Evolutionary conservation across 805 yeast genomes (phyloP).

Genomic region (Lipomyces yamadae): DNA sequence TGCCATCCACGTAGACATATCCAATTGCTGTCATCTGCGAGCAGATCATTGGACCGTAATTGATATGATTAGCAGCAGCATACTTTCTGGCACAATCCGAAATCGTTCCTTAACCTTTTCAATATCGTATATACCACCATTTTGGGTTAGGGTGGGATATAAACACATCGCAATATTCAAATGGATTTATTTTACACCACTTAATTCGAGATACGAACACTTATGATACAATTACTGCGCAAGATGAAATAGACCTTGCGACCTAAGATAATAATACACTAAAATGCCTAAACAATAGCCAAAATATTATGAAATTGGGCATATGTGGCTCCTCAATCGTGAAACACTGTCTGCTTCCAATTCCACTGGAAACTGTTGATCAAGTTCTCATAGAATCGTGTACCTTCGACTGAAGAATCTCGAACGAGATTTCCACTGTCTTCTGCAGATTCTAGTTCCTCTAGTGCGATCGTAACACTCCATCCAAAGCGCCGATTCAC

Average conservation of each 20-base stretch:
- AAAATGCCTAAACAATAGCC: too few relatives aligned
- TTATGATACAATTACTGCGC: too few relatives aligned
- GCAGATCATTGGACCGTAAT: not conserved
- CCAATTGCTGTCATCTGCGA: not conserved
- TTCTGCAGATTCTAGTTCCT: conserved; percentile 66
- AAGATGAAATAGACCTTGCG: too few relatives aligned
- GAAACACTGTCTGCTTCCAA: conserved; percentile 10
- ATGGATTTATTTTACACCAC: too few relatives aligned
- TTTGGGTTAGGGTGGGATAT: too few relatives aligned
- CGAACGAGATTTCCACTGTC: conserved; percentile 61
- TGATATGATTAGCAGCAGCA: not conserved
- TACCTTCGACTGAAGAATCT: conserved; percentile 72
- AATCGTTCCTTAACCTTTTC: not conserved
- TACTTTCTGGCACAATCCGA: not conserved
- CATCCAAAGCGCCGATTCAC: conserved; percentile 46
- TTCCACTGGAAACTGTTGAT: conserved; percentile 14
- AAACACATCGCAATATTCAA: too few relatives aligned
- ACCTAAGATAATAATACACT: too few relatives aligned
- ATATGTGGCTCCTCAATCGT: not conserved
- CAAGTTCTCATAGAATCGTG: conserved; percentile 61
- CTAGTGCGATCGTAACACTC: conserved; percentile 68
- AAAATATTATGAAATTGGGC: too few relatives aligned
- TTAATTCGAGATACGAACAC: too few relatives aligned
- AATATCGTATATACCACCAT: too few relatives aligned
- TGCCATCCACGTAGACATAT: conserved; percentile 1